Evolutionary conservation across 306 rosid species (phyloP), one percentile per base, ranked within the genome.

Genomic region (Aeschynomene evenia): DNA sequence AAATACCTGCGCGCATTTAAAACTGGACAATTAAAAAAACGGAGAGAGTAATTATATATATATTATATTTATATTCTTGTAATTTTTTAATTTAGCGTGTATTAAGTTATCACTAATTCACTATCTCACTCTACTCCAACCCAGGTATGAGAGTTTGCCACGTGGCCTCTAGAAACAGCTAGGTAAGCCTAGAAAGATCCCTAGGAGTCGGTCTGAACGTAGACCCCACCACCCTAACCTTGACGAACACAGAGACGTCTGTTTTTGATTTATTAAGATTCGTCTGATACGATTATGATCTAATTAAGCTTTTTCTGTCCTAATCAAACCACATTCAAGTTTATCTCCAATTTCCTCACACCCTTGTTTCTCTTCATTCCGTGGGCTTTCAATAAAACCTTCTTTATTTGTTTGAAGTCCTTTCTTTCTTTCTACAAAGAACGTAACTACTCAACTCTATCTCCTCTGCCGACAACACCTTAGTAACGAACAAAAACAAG

Each of bases 141-240:
- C 6, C 9, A 19, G 43, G 4, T 23, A 23, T 43, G 23, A 82
- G 52, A 6, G 29, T 20, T 2, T 13, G 71, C 68, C 87, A 78
- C 81, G 89, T 82, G 86, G 74, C 76, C 48, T 80, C 77, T 20
- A 6, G 80, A 77, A 76, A 69, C 46, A 62, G 76, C 85, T 53
- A 63, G 70, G 52, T 19, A 37, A 14, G n/a, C 8, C 90, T 65
- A 68, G 81, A 84, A 11, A 69, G 70, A 63, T 76, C 81, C 62
- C 49, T 21, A 33, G 21, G 37, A 19, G 54, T 78, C 82, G 82
- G 78, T 78, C 53, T 10, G 55, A 45, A 45, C 7, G 63, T 73
- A 23, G 69, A 74, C 64, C 84, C 76, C 74, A 29, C 51, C 50
- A 29, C 51, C 50, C 36, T 34, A 34, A 4, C 40, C 42, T 2